Evolutionary conservation across 2,329 filamentous ascomycete species (phyloP), one percentile per base, ranked within the genome.

Genomic region (Ophiocordyceps polyrhachis-furcata): DNA sequence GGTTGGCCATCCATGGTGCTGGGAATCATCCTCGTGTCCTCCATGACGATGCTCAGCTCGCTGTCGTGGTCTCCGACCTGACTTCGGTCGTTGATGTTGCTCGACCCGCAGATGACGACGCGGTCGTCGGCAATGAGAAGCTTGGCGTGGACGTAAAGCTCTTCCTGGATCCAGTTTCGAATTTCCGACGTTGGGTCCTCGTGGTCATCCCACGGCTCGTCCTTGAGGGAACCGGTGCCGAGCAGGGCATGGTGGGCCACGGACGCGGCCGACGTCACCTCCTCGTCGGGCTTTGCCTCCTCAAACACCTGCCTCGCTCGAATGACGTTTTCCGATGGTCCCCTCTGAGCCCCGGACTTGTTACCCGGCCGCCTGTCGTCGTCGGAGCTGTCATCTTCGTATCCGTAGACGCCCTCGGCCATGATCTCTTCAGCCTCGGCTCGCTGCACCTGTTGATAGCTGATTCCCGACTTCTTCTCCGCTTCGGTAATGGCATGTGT

Each of bases 91-190:
- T 95, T 96, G 54, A 95, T 71, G 61, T 95, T 96, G 50, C 83
- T 85, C 23, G 81, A 87, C 17, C 86, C 86, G 57, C 86, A 91
- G 44, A 95, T 76, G 2, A 83, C 86, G 42, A 86, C 73, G 45
- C 79, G 77, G 59, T 96, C 89, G 57, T 96, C 88, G 1, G 81
- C 82, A 52, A 95, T 89, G 51, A 91, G 72, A 32, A 95, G 71
- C 65, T 96, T 98, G 25, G 79, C 83, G 60, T 98, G 91, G 42
- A 96, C 81, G 59, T 98, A 98, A 2, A 96, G 73, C 61, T 98
- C 89, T 59, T 98, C 91, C 58, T 94, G 89, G 47, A 96, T 81
- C 68, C 91, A 93, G 57, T 93, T 85, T 45, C 81, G 73, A 46
- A 87, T 81, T 60, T 96, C 91, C 1, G 75, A 74, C 52, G 89